Conservation (phyloP, 2,329 filamentous ascomycete genomes). For the Periconia sp. region DNA sequence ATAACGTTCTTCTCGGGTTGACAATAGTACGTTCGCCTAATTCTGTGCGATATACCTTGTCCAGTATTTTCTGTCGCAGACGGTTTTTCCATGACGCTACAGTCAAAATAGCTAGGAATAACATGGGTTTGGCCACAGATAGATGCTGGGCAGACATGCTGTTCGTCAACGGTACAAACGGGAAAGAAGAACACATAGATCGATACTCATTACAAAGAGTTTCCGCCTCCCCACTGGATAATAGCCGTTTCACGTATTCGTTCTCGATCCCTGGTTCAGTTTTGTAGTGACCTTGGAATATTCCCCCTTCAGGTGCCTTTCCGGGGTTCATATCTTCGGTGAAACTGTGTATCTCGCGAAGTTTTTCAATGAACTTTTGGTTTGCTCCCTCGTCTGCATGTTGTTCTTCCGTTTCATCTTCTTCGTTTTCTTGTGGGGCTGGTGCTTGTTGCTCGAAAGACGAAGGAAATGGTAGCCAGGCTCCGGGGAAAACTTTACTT, state of each 20-base stretch:
- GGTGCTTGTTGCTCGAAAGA: constrained; percentile 20
- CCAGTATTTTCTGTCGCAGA: constrained; percentile 26
- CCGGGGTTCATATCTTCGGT: constrained; percentile 14
- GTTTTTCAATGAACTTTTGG: constrained; percentile 25
- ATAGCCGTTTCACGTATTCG: constrained; percentile 18
- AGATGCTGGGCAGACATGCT: constrained; percentile 18
- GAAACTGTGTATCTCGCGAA: constrained; percentile 30
- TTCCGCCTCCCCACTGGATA: constrained; percentile 29
- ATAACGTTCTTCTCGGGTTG: constrained; percentile 26
- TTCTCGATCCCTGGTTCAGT: constrained; percentile 25
- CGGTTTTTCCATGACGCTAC: constrained; percentile 33
- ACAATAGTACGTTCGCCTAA: constrained; percentile 38
- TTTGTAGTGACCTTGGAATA: constrained; percentile 19
- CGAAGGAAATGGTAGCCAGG: constrained; percentile 28
- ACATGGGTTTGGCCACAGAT: constrained; percentile 29
- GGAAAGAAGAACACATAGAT: constrained; percentile 30
- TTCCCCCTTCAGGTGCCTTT: constrained; percentile 11
- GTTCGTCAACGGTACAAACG: constrained; percentile 30
- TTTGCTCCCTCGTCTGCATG: constrained; percentile 18
- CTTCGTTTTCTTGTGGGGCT: background rate
- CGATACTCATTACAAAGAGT: constrained; percentile 27
- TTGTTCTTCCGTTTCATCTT: constrained; percentile 4
- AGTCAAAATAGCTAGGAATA: constrained; percentile 33
- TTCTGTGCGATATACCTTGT: constrained; percentile 29
- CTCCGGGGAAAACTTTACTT: constrained; percentile 20